phyloP scores from a whole-genome alignment of 2,329 filamentous ascomycete genomes.

The Trichoderma sp. region DNA sequence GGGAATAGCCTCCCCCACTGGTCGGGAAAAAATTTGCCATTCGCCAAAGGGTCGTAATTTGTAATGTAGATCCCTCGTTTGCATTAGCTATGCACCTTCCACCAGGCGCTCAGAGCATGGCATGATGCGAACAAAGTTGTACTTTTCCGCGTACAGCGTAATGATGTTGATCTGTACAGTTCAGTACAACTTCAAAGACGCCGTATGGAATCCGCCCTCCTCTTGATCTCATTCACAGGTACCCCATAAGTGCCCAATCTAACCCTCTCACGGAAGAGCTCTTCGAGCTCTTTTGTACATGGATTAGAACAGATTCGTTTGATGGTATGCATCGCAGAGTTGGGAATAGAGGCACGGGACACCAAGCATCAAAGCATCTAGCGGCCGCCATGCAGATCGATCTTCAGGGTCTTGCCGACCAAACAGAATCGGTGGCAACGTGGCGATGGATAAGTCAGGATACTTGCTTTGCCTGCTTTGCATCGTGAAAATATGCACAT shows the following conservation, averaged over 20 bases:
- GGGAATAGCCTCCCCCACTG: slow-evolving; percentile 23
- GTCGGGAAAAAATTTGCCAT: not conserved
- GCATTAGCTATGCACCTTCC: not conserved
- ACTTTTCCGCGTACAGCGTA: not conserved
- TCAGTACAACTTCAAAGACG: not conserved
- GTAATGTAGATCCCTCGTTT: not conserved
- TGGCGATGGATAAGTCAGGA: not conserved
- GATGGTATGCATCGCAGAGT: not conserved
- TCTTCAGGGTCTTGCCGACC: not conserved
- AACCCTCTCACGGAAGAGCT: not conserved
- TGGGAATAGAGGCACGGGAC: not conserved
- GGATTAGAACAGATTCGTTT: not conserved
- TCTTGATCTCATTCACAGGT: not conserved
- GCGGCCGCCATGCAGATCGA: slow-evolving; percentile 8
- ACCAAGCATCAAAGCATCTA: not conserved
- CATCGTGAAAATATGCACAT: not conserved
- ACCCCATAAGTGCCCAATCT: not conserved
- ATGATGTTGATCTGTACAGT: not conserved
- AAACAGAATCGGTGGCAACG: not conserved
- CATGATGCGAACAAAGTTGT: not conserved
- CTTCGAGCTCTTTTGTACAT: not conserved
- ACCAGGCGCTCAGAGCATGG: not conserved
- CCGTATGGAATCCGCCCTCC: not conserved
- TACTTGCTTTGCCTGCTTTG: not conserved
- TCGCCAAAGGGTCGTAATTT: not conserved